phyloP scores from a whole-genome alignment of 108 stramenopile genomes.

The Craspedostauros australis region DNA sequence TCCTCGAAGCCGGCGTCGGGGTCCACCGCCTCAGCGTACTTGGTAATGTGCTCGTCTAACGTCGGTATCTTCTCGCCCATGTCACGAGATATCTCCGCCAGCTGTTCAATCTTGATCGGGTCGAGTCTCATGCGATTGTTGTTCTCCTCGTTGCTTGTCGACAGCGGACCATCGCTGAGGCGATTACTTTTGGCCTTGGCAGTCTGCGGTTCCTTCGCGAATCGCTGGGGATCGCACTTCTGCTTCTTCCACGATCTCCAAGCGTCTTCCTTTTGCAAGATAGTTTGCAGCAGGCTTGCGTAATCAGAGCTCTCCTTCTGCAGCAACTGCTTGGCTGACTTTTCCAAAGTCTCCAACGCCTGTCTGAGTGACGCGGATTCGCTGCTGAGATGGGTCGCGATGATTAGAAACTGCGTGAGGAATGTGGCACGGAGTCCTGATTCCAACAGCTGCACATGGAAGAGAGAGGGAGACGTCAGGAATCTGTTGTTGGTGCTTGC shows the following conservation, averaged over 20 bases:
- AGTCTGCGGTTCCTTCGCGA: neutral
- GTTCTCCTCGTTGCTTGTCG: neutral
- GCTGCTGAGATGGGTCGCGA: conserved; percentile 46
- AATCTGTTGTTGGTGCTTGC: conserved; percentile 34
- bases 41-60: conserved; percentile 51
- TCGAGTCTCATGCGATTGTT: conserved; percentile 2
- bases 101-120: conserved; percentile 9
- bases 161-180: neutral
- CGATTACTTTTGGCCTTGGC: neutral
- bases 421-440: conserved; percentile 46
- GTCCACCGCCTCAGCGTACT: conserved; percentile 75
- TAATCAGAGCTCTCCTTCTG: conserved; percentile 11
- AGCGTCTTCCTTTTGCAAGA: conserved; percentile 43
- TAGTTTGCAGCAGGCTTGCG: conserved; percentile 19
- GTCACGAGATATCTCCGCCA: conserved; percentile 21
- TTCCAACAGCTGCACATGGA: conserved; percentile 56
- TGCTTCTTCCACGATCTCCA: conserved; percentile 79
- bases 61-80: conserved; percentile 21
- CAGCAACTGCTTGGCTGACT: conserved; percentile 36
- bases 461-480: conserved; percentile 51
- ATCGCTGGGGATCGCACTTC: conserved; percentile 35
- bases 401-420: conserved; percentile 65
- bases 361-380: conserved; percentile 28
- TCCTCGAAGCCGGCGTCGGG: conserved; percentile 80
- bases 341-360: conserved; percentile 28